These are phyloP conservation scores for Hypoxylon cercidicola DNA, from an alignment of 495 filamentous ascomycete species.

Conservation along the genomic window DNA sequence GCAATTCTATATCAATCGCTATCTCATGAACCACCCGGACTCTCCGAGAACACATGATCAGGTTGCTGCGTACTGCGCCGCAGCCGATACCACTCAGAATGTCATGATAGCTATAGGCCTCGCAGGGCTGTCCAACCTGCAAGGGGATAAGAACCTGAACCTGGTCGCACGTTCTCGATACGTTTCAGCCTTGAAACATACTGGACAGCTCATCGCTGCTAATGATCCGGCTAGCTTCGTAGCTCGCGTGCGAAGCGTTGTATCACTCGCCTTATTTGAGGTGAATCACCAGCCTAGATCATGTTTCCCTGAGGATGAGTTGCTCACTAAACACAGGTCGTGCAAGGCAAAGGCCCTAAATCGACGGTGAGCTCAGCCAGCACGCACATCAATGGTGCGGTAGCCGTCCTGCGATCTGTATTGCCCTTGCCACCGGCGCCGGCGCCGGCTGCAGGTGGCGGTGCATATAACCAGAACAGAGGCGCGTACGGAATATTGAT, in stretches of 20 bases:
- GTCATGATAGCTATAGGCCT: conserved; percentile 63
- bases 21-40: conserved; percentile 59
- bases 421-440: conserved; percentile 38
- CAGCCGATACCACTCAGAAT: conserved; percentile 48
- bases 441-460: too few species aligned
- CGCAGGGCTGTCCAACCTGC: conserved; percentile 57
- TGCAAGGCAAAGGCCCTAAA: conserved; percentile 47
- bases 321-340: conserved; percentile 42
- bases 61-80: conserved; percentile 40
- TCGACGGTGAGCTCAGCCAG: conserved; percentile 47
- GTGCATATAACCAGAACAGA: neutral
- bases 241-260: conserved; percentile 47
- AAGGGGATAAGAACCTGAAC: conserved; percentile 54
- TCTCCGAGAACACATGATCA: conserved; percentile 49
- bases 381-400: conserved; percentile 58
- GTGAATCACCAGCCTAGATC: conserved; percentile 36
- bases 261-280: conserved; percentile 61
- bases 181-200: conserved; percentile 51
- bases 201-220: conserved; percentile 47
- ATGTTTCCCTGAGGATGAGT: neutral
- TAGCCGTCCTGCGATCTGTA: conserved; percentile 52
- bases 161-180: conserved; percentile 54
- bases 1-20: conserved; percentile 60
- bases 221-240: conserved; percentile 40
- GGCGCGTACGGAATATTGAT: conserved; percentile 52